A percentile compares a stretch with the other conserved stretches of the same genome.
Conservation (phyloP, 2,329 filamentous ascomycete genomes). For the Dryadomyces sulphureus region DNA sequence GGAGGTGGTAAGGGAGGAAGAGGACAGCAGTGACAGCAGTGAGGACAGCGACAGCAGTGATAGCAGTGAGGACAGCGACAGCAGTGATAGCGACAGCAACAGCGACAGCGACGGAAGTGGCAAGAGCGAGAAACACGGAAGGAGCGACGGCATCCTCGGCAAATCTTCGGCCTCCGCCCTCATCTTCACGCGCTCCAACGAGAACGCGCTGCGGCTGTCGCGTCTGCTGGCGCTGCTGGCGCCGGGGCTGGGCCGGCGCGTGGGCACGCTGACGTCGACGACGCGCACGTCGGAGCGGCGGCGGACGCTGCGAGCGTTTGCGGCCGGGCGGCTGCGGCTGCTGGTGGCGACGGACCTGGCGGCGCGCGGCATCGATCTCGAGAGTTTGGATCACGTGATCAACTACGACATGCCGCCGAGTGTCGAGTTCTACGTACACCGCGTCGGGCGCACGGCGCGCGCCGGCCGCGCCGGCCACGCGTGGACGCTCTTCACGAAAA, state of each 20-base stretch:
- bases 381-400: constrained; percentile 66
- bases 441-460: constrained; percentile 79
- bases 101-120: constrained; percentile 4
- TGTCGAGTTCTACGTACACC: constrained; percentile 73
- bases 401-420: constrained; percentile 87
- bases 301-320: constrained; percentile 53
- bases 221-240: constrained; percentile 59
- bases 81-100: neutral
- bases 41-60: neutral
- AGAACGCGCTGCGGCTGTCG: constrained; percentile 72
- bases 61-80: neutral
- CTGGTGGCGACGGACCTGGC: constrained; percentile 90
- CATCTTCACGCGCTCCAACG: constrained; percentile 84
- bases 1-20: neutral
- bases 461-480: constrained; percentile 63
- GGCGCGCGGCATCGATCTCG: constrained; percentile 75
- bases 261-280: constrained; percentile 64
- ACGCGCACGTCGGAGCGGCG: constrained; percentile 57
- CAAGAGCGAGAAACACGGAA: neutral
- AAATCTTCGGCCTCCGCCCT: constrained; percentile 35
- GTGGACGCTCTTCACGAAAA: constrained; percentile 73
- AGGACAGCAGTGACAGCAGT: constrained; percentile 8
- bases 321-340: constrained; percentile 44
- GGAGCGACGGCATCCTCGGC: neutral
- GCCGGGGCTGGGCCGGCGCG: constrained; percentile 37